These are phyloP conservation scores for Chlamydomonas reinhardtii DNA, from an alignment of 163 green algal genomes.

Conservation along the genomic window DNA sequence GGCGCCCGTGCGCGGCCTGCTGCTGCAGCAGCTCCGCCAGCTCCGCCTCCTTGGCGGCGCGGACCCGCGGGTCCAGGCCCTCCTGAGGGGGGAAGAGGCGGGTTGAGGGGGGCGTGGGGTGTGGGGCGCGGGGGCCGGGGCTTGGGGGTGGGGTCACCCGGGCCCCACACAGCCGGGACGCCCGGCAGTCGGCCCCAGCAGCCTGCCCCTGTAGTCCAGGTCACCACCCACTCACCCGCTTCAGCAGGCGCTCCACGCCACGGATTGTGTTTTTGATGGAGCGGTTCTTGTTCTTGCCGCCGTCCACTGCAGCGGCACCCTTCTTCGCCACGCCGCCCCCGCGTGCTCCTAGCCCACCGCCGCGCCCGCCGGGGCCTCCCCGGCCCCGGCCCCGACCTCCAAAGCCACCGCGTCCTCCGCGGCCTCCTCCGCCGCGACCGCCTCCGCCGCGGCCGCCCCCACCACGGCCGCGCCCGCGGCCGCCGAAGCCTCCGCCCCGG, in stretches of 20 bases:
- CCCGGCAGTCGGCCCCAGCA: no score
- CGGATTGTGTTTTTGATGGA: constrained; percentile 81
- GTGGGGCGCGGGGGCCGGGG: not conserved
- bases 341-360: not conserved
- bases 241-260: constrained; percentile 70
- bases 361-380: not conserved
- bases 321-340: constrained; percentile 16
- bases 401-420: constrained; percentile 3
- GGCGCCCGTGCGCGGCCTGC: constrained; percentile 50
- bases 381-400: not conserved
- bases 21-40: constrained; percentile 66
- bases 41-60: constrained; percentile 67
- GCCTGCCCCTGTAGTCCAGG: no score
- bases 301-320: not conserved
- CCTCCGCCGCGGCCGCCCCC: not conserved
- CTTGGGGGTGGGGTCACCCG: not conserved
- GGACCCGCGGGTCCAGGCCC: constrained; percentile 63
- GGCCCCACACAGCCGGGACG: no score
- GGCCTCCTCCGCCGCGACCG: not conserved
- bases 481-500: constrained; percentile 1
- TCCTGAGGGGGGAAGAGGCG: constrained; percentile 57
- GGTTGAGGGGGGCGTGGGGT: not conserved
- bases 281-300: constrained; percentile 56
- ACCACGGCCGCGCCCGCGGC: constrained; percentile 4
- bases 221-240: not conserved